A percentile compares a stretch with the other conserved stretches of the same genome.
These are phyloP conservation scores for Adansonia digitata DNA, from an alignment of 345 rosid genomes.

Conservation along the genomic window DNA sequence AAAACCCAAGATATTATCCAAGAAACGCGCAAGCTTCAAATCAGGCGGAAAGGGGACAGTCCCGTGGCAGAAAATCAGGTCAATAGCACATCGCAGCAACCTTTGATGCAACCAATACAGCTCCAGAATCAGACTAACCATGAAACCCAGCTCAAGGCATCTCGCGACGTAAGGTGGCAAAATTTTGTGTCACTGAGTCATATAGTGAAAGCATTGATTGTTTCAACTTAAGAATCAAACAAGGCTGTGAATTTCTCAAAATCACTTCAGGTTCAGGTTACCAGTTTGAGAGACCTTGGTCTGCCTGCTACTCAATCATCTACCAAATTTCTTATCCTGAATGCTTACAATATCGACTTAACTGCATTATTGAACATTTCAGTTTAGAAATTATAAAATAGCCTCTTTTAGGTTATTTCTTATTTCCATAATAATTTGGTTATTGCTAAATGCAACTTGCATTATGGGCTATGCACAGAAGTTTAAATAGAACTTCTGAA, in stretches of 20 bases:
- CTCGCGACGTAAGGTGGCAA: constrained; percentile 96
- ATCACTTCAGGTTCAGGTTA: background rate
- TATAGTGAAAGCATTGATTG: constrained; percentile 11
- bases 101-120: constrained; percentile 25
- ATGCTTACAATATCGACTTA: background rate
- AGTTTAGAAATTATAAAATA: background rate
- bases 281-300: background rate
- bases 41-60: constrained; percentile 51
- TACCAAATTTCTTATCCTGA: background rate
- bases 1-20: constrained; percentile 74
- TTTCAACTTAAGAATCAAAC: background rate
- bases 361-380: background rate
- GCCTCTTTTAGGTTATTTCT: background rate
- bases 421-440: background rate
- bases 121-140: constrained; percentile 45
- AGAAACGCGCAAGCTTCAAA: constrained; percentile 65
- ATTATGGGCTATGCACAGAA: background rate
- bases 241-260: background rate
- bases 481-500: background rate
- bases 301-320: background rate
- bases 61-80: constrained; percentile 35
- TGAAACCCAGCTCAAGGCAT: constrained; percentile 90
- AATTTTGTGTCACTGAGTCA: constrained; percentile 35
- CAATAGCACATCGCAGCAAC: constrained; percentile 52
- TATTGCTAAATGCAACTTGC: background rate